A percentile compares a stretch with the other conserved stretches of the same genome.
Evolutionary conservation across 1,284 basidiomycete species (phyloP).

Genomic region (Apiotrichum porosum): DNA sequence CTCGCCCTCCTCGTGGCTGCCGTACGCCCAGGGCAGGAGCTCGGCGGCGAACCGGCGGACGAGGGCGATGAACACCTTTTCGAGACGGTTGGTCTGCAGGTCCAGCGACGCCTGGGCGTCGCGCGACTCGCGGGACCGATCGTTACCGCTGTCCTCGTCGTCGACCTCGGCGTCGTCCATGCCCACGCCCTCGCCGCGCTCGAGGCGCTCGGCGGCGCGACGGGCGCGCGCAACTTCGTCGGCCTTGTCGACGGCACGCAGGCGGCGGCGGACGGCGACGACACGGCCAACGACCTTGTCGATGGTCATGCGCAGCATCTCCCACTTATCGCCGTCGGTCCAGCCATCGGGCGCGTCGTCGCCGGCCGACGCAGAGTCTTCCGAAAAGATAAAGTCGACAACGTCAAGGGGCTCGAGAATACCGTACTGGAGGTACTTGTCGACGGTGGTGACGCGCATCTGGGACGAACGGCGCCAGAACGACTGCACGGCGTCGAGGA

Average conservation of each 20-base stretch:
- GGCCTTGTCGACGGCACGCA: slow-evolving; percentile 70
- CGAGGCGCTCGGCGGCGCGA: slow-evolving; percentile 54
- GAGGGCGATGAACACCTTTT: slow-evolving; percentile 31
- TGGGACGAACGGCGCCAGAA: slow-evolving; percentile 80
- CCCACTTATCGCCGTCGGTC: slow-evolving; percentile 69
- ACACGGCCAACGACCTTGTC: slow-evolving; percentile 87
- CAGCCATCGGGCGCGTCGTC: slow-evolving; percentile 47
- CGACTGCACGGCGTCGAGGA: slow-evolving; percentile 62
- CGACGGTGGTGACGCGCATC: slow-evolving; percentile 85
- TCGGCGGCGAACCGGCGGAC: slow-evolving; percentile 32
- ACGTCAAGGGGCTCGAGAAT: slow-evolving; percentile 93
- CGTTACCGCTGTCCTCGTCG: slow-evolving; percentile 22
- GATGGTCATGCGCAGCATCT: slow-evolving; percentile 66
- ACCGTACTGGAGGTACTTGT: slow-evolving; percentile 98
- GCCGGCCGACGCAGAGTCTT: slow-evolving; percentile 35
- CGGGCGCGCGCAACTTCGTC: slow-evolving; percentile 75
- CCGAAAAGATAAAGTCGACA: slow-evolving; percentile 73
- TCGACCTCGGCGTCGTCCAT: slow-evolving; percentile 26
- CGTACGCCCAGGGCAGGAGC: slow-evolving; percentile 32
- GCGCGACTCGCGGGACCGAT: slow-evolving; percentile 35
- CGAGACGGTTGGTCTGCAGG: slow-evolving; percentile 33
- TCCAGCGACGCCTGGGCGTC: slow-evolving; percentile 41
- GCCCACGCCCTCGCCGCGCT: slow-evolving; percentile 38
- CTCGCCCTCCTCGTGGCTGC: slow-evolving; percentile 1
- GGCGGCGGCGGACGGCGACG: slow-evolving; percentile 64